Evolutionary conservation across 2,329 filamentous ascomycete genomes (phyloP), one percentile per base, ranked within the genome.

Genomic region (Fusarium irregulare): DNA sequence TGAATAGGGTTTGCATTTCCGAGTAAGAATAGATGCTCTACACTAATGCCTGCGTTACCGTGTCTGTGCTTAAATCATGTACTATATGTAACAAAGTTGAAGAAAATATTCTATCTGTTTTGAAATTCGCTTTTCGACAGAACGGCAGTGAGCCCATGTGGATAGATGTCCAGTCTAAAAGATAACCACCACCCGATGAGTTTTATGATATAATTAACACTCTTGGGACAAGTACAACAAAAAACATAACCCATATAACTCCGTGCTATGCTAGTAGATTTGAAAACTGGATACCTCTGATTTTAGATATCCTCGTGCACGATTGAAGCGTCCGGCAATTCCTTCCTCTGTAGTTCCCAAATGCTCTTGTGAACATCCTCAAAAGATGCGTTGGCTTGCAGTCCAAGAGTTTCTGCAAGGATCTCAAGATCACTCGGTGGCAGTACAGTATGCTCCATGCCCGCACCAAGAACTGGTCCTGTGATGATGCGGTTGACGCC

Each of bases 351-450:
- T 30, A 82, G 64, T 34, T 75, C 69, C 64, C 69, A 68, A 8
- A 82, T 81, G 25, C 77, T 74, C 44, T 75, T 73, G 47, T 74
- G 73, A 14, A 82, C 74, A n/a, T 82, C 77, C 21, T 77, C 76
- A 8, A 82, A 63, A 20, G 78, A 78, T 5, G 79, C 79, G 58
- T 80, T 80, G 7, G 67, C 61, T 50, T 76, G 71, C 16, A 82
- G 51, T 1, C 80, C 80, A 20, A 82, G 71, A 4, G 77, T 72
- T 21, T 73, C 67, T 9, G 80, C 79, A 10, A 82, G 71, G 8
- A 79, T 67, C 64, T 80, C 80, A 3, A 82, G 75, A 40, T 79
- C 78, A 56, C 76, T 76, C 2, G 68, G 56, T 18, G 69, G 76
- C n/a, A 73, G 46, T 11, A 68, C 41, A 21, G 56, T 57, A 23